phyloP scores from a whole-genome alignment of 306 rosid species.

The Sophora flavescens region DNA sequence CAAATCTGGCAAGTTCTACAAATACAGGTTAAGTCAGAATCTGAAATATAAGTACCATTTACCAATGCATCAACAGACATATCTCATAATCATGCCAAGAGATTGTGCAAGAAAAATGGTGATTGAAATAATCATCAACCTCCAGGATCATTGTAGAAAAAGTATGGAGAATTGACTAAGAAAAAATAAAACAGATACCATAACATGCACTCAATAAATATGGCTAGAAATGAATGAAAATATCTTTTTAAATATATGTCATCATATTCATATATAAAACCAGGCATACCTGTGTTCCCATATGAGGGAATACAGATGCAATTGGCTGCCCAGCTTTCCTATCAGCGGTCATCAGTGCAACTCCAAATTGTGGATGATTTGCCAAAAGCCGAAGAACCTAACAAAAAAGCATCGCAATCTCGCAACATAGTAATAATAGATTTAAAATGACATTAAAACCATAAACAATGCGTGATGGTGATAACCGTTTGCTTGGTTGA shows the following conservation, averaged over 20 bases:
- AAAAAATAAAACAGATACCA: slow-evolving; percentile 38
- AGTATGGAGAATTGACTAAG: background rate
- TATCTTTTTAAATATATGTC: background rate
- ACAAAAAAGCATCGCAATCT: slow-evolving; percentile 41
- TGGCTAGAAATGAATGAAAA: background rate
- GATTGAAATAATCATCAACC: slow-evolving; percentile 15
- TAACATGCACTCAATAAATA: background rate
- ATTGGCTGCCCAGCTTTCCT: slow-evolving; percentile 93
- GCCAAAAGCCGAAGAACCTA: slow-evolving; percentile 92
- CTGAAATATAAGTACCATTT: background rate
- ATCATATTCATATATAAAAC: slow-evolving; percentile 31
- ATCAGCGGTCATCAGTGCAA: slow-evolving; percentile 84
- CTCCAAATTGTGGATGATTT: slow-evolving; percentile 86
- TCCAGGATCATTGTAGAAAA: slow-evolving; percentile 30
- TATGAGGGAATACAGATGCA: slow-evolving; percentile 88
- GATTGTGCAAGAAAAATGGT: slow-evolving; percentile 41
- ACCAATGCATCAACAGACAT: slow-evolving; percentile 11
- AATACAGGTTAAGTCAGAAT: slow-evolving; percentile 36
- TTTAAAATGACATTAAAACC: background rate
- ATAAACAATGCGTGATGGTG: background rate
- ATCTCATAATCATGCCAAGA: slow-evolving; percentile 16
- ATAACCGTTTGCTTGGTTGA: background rate
- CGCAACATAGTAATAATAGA: slow-evolving; percentile 6
- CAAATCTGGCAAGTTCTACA: slow-evolving; percentile 85
- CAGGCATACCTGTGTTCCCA: slow-evolving; percentile 68